Evolutionary conservation across 2,329 filamentous ascomycete species (phyloP).

Genomic region (Nemania sp.): DNA sequence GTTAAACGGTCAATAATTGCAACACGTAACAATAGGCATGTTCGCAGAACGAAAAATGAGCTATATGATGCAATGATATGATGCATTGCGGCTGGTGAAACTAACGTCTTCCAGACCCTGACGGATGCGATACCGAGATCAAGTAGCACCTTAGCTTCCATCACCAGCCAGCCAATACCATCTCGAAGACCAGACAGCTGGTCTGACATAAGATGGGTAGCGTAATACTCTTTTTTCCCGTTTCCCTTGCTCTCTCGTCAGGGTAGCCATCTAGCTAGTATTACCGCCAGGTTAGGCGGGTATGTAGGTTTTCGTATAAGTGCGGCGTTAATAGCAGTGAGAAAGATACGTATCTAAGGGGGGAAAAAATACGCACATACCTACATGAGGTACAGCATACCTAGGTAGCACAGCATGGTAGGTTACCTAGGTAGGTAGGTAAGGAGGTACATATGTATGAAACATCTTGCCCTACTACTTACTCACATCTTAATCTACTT

Average conservation of each 20-base stretch:
- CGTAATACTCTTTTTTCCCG: background rate
- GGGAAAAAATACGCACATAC: no score
- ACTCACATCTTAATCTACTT: no score
- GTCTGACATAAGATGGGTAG: conserved; percentile 33
- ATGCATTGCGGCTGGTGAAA: conserved; percentile 29
- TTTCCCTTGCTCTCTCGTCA: background rate
- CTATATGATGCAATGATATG: background rate
- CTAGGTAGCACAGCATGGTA: no score
- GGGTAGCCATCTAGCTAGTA: no score
- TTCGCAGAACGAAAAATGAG: background rate
- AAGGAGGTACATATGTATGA: background rate
- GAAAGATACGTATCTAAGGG: no score
- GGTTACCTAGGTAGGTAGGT: background rate
- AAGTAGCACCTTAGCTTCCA: background rate
- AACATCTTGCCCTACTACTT: background rate
- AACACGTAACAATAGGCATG: conserved; percentile 5
- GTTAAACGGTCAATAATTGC: background rate
- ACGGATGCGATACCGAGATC: background rate
- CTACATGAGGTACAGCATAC: no score
- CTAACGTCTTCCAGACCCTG: conserved; percentile 5
- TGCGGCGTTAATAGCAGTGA: no score
- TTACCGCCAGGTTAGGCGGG: background rate
- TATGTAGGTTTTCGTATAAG: no score
- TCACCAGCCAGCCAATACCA: conserved; percentile 6
- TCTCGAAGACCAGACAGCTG: background rate